Evolutionary conservation across 2,329 filamentous ascomycete species (phyloP).

Genomic region (Ascochyta fabae): DNA sequence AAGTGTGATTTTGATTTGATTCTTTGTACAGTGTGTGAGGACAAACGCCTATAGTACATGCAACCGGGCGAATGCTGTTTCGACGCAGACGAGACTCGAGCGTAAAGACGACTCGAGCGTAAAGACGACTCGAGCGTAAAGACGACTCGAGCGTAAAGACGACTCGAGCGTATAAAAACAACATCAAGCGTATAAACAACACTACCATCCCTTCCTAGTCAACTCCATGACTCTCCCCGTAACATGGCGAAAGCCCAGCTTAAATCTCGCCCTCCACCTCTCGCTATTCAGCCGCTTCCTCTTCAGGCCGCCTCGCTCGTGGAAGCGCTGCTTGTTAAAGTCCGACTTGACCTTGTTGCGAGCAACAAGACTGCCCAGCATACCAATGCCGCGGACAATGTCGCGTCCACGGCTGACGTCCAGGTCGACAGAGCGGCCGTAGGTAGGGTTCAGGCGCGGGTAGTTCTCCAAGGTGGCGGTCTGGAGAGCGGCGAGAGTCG

Average conservation of each 20-base stretch:
- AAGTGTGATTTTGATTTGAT: too few species aligned
- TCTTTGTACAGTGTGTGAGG: too few species aligned
- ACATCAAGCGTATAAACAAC: too few species aligned
- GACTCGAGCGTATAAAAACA: too few species aligned
- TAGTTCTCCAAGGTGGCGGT: slow-evolving; percentile 32
- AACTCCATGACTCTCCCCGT: slow-evolving; percentile 71
- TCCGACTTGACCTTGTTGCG: slow-evolving; percentile 67
- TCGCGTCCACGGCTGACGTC: slow-evolving; percentile 48
- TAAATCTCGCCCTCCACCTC: slow-evolving; percentile 74
- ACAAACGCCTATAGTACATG: neutral
- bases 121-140: too few species aligned
- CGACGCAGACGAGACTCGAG: neutral
- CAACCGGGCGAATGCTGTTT: neutral
- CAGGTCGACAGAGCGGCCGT: slow-evolving; percentile 52
- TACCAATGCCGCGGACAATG: slow-evolving; percentile 56
- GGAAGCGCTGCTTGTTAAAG: slow-evolving; percentile 66
- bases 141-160: too few species aligned
- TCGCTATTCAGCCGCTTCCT: slow-evolving; percentile 75
- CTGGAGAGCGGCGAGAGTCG: slow-evolving; percentile 23
- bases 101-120: too few species aligned
- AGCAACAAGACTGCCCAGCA: slow-evolving; percentile 50
- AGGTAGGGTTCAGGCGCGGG: slow-evolving; percentile 47
- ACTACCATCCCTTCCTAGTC: slow-evolving; percentile 79
- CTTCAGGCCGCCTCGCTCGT: slow-evolving; percentile 78
- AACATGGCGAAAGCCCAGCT: slow-evolving; percentile 69